These are phyloP conservation scores for Spathaspora girioi DNA, from an alignment of 805 yeast species.

Conservation along the genomic window DNA sequence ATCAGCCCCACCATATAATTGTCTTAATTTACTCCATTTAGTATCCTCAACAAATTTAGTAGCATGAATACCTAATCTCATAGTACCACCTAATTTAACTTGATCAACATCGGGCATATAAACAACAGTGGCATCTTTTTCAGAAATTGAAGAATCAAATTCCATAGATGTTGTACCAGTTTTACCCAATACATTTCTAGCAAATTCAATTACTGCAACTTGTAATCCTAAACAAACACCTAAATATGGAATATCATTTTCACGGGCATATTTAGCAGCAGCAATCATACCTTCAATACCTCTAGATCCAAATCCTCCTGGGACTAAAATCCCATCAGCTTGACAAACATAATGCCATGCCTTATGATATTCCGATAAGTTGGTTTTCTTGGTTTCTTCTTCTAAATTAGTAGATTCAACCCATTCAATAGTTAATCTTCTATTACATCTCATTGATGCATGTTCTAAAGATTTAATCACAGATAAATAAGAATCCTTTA, in stretches of 20 bases:
- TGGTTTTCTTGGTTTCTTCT: conserved; percentile 55
- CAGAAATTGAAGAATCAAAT: conserved; percentile 61
- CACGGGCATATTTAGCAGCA: conserved; percentile 98
- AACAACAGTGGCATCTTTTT: conserved; percentile 71
- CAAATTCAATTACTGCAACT: conserved; percentile 92
- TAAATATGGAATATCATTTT: conserved; percentile 85
- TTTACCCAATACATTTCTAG: conserved; percentile 71
- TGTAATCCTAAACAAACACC: conserved; percentile 98
- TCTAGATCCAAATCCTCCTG: conserved; percentile 97
- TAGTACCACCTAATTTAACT: conserved; percentile 95
- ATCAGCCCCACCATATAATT: conserved; percentile 69
- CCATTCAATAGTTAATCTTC: conserved; percentile 88
- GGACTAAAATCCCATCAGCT: conserved; percentile 95
- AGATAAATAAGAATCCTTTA: conserved; percentile 91
- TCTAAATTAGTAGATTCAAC: conserved; percentile 93
- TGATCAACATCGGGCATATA: conserved; percentile 99
- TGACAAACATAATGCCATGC: conserved; percentile 93
- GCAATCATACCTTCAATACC: conserved; percentile 98
- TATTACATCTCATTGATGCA: conserved; percentile 84
- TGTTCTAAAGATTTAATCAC: conserved; percentile 96
- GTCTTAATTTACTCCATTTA: conserved; percentile 67
- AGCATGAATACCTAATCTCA: conserved; percentile 95
- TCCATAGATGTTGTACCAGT: conserved; percentile 76
- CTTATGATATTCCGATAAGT: conserved; percentile 79
- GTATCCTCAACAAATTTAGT: conserved; percentile 72